phyloP scores from a whole-genome alignment of 1,284 basidiomycete species.

The Ceratobasidium sp. region DNA sequence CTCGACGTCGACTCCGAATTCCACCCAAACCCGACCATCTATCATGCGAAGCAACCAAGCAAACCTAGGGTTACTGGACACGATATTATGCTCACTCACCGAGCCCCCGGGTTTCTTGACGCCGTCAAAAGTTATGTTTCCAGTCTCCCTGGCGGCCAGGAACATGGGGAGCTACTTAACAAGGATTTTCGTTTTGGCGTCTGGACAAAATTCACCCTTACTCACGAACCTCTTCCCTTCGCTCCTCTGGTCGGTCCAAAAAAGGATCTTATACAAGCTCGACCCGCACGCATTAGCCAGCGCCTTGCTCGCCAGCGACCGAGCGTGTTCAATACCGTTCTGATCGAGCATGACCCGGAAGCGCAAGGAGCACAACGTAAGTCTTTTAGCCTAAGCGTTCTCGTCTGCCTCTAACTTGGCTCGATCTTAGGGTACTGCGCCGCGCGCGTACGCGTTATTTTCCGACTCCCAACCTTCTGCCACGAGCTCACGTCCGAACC shows the following conservation, averaged over 20 bases:
- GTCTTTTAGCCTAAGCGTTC: too few relatives aligned
- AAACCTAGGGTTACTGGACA: not conserved
- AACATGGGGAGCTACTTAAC: not conserved
- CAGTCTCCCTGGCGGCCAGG: not conserved
- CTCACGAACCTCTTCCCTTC: slow-evolving; percentile 5
- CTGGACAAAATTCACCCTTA: not conserved
- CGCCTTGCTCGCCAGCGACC: not conserved
- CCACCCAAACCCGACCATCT: not conserved
- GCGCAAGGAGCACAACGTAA: not conserved
- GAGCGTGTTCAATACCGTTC: not conserved
- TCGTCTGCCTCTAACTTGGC: too few relatives aligned
- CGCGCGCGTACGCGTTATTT: not conserved
- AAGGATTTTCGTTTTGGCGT: not conserved
- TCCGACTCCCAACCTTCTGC: not conserved
- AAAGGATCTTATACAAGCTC: slow-evolving; percentile 1
- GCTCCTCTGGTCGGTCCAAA: not conserved
- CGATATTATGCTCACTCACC: not conserved
- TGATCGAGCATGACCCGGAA: not conserved
- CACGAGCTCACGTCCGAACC: not conserved
- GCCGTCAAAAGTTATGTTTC: slow-evolving; percentile 4
- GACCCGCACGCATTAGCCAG: not conserved
- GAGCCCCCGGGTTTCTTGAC: slow-evolving; percentile 5
- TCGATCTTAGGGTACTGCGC: not conserved
- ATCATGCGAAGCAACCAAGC: not conserved
- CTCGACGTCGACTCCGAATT: not conserved